These are phyloP conservation scores for Phytopythium oedochilum DNA, from an alignment of 352 stramenopile genomes.

Conservation along the genomic window DNA sequence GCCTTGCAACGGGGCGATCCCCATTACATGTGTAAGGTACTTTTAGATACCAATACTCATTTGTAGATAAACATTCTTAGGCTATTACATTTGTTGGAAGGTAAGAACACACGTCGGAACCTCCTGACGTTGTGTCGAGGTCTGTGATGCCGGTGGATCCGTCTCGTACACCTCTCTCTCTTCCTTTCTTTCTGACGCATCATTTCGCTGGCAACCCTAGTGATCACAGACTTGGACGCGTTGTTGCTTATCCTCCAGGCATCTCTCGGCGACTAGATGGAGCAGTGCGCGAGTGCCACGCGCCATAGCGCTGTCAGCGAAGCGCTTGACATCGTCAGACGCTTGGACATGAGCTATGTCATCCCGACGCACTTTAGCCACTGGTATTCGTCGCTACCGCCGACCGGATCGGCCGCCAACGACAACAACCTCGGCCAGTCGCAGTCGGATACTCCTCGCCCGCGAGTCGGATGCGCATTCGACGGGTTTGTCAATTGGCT, in stretches of 20 bases:
- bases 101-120: too few species aligned
- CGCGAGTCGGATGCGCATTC: conserved; percentile 23
- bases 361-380: conserved; percentile 97
- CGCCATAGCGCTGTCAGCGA: conserved; percentile 93
- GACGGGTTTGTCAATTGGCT: conserved; percentile 20
- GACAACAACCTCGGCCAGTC: neutral
- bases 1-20: too few species aligned
- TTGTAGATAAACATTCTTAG: too few species aligned
- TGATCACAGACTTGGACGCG: conserved; percentile 24
- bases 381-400: conserved; percentile 57
- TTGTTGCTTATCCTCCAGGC: conserved; percentile 95
- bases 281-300: conserved; percentile 90
- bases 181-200: too few species aligned
- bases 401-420: conserved; percentile 4
- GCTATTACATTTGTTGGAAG: too few species aligned
- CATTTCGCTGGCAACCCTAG: too few species aligned
- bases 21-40: too few species aligned
- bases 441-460: rapidly evolving
- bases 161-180: too few species aligned
- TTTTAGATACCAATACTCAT: too few species aligned
- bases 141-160: too few species aligned
- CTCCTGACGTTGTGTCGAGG: too few species aligned
- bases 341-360: conserved; percentile 74
- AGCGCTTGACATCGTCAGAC: conserved; percentile 77
- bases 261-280: conserved; percentile 96